Evolutionary conservation across 305 asterid genomes (phyloP).

Genomic region (Rubia tinctorum): DNA sequence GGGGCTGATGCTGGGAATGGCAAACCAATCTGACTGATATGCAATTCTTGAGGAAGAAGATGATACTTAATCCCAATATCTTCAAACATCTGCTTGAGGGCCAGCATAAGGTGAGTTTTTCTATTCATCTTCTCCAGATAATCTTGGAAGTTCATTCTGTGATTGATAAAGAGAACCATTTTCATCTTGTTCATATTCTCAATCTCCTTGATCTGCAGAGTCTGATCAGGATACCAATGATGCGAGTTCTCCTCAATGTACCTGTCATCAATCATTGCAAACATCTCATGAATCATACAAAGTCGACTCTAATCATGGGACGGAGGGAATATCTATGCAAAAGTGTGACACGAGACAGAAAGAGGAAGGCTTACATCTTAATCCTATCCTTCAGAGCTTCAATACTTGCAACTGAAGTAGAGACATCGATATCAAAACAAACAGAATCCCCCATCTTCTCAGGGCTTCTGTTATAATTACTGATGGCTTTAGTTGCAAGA

Average conservation of each 20-base stretch:
- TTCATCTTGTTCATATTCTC: slow-evolving; percentile 65
- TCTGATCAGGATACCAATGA: slow-evolving; percentile 56
- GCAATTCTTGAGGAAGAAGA: slow-evolving; percentile 61
- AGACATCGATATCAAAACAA: slow-evolving; percentile 54
- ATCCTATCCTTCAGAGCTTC: slow-evolving; percentile 46
- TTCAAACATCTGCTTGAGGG: slow-evolving; percentile 45
- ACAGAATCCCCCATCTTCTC: slow-evolving; percentile 61
- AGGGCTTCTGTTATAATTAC: slow-evolving; percentile 68
- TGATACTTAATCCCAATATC: slow-evolving; percentile 49
- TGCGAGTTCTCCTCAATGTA: slow-evolving; percentile 61
- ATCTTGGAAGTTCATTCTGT: slow-evolving; percentile 63
- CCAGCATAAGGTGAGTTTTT: slow-evolving; percentile 49
- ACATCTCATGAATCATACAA: neutral
- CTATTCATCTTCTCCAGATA: slow-evolving; percentile 41
- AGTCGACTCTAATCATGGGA: too few relatives aligned
- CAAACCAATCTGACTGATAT: slow-evolving; percentile 15
- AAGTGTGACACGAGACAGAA: neutral
- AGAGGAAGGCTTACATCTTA: slow-evolving; percentile 31
- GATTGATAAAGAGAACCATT: slow-evolving; percentile 54
- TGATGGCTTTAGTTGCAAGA: slow-evolving; percentile 47
- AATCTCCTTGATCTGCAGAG: slow-evolving; percentile 49
- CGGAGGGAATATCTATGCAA: too few relatives aligned
- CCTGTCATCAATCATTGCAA: slow-evolving; percentile 21
- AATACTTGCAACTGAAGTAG: slow-evolving; percentile 50
- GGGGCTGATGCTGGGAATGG: too few relatives aligned